phyloP scores from a whole-genome alignment of 228 moss, liverwort and hornwort species.

The Sphagnum magellanicum region DNA sequence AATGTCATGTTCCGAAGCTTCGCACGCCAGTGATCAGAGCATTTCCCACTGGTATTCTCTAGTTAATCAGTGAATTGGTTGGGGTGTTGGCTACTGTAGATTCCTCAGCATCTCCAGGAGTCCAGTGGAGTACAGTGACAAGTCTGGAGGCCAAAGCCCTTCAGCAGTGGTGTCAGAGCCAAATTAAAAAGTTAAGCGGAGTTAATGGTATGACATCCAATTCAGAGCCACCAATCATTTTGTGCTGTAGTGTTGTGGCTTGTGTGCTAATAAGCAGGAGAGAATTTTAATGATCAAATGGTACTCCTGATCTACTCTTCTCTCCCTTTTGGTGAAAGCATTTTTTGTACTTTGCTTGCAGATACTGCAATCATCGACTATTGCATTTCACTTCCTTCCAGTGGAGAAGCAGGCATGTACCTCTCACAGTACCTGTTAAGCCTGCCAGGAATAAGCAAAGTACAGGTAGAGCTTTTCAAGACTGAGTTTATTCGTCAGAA shows the following conservation, averaged over 20 bases:
- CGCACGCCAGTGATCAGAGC: background rate
- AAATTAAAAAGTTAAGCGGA: slow-evolving; percentile 70
- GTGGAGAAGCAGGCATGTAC: slow-evolving; percentile 73
- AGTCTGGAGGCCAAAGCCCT: slow-evolving; percentile 67
- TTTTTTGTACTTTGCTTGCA: slow-evolving; percentile 14
- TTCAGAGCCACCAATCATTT: background rate
- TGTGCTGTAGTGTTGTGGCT: too few species aligned
- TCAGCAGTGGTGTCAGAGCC: slow-evolving; percentile 85
- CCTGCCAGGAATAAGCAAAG: slow-evolving; percentile 32
- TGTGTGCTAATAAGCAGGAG: background rate
- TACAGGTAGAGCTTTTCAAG: slow-evolving; percentile 62
- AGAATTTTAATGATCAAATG: background rate
- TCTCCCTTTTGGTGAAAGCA: background rate
- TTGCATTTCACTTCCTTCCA: slow-evolving; percentile 78
- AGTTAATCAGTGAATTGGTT: background rate
- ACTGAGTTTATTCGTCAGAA: slow-evolving; percentile 74
- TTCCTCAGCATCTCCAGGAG: slow-evolving; percentile 6
- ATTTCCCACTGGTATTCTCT: background rate
- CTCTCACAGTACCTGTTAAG: slow-evolving; percentile 59
- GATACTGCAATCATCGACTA: slow-evolving; percentile 80
- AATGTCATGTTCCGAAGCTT: background rate
- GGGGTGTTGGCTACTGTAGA: background rate
- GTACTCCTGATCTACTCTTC: background rate
- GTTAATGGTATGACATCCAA: slow-evolving; percentile 39
- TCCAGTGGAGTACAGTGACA: slow-evolving; percentile 14